Base-by-base conservation (phyloP, 306 rosid genomes). In the Quercus aquifolioides region DNA sequence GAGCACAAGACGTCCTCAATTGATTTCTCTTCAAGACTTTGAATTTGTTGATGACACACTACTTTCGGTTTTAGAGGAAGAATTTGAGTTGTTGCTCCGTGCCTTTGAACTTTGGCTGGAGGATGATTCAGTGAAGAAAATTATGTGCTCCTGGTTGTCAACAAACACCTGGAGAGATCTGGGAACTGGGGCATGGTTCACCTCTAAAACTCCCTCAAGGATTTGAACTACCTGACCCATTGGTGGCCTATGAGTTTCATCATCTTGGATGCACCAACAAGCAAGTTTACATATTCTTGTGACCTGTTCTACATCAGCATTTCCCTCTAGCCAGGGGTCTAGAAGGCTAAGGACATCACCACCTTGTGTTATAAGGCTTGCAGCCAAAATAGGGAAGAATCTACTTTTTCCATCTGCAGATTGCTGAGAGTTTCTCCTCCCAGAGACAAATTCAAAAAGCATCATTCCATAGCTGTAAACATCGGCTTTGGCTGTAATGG, bases 391-490 rank as follows among this genome's bases (percentile, higher is more conserved):
- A 51, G 97, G 95, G 54, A 91, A 94, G 84, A 89, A 94, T 30
- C 64, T 86, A 23, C 77, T 85, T 63, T 84, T 74, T 5, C 91
- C 92, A 60, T 90, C 94, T 67, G 85, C 86, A 25, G 85, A 82
- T 64, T 79, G 85, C 78, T 94, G 90, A 0, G 97, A 87, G 89
- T 92, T 94, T 71, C 99, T 83, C 82, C 88, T 79, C 23, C 99
- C 99, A 0, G 97, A 91, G 5, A 92, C 91, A 6, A 91, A 4
- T 83, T 94, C 97, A 15, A 91, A 94, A 58, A 94, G 92, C 97
- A 92, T 90, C 97, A 91, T 94, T 59, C 99, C 99, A 0, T 83
- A 94, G 88, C 99, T 94, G 78, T 88, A 94, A 13, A 92, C 97
- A 80, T 94, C 99, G 0, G 99, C 97, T 82, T 92, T 94, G 2